Percentiles rank a stretch among this genome's conserved stretches.
These are phyloP conservation scores for Globisporangium camurandrum DNA, from an alignment of 352 stramenopile species.

Conservation along the genomic window DNA sequence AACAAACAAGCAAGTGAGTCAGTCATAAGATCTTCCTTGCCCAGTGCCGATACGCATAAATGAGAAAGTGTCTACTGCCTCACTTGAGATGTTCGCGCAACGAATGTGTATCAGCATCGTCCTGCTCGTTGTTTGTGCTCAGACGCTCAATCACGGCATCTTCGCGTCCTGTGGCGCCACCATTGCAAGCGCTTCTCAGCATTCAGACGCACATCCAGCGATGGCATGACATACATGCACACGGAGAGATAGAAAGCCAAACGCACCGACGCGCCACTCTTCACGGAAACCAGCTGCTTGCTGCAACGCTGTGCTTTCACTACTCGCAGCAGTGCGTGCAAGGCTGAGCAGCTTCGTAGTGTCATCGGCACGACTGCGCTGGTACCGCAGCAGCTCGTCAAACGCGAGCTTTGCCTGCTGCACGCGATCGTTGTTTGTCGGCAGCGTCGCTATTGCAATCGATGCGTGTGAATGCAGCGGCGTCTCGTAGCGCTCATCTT, in stretches of 20 bases:
- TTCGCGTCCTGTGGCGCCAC: slow-evolving; percentile 12
- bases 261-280: slow-evolving; percentile 31
- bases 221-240: neutral
- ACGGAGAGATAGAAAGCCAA: no score
- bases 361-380: slow-evolving; percentile 25
- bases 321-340: neutral
- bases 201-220: neutral
- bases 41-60: no score
- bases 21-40: no score
- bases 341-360: slow-evolving; percentile 12
- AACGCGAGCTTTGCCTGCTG: slow-evolving; percentile 20
- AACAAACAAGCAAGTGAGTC: neutral
- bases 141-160: slow-evolving; percentile 18
- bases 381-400: slow-evolving; percentile 29
- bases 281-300: slow-evolving; percentile 19
- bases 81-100: slow-evolving; percentile 20
- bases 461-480: neutral
- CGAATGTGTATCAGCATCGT: slow-evolving; percentile 1
- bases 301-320: slow-evolving; percentile 4
- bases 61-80: no score
- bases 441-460: neutral
- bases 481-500: slow-evolving; percentile 6
- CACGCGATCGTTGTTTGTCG: slow-evolving; percentile 7
- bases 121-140: slow-evolving; percentile 3
- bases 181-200: no score